Evolutionary conservation across 169 alveolate genomes (phyloP).

Genomic region (Eimeria sp.): DNA sequence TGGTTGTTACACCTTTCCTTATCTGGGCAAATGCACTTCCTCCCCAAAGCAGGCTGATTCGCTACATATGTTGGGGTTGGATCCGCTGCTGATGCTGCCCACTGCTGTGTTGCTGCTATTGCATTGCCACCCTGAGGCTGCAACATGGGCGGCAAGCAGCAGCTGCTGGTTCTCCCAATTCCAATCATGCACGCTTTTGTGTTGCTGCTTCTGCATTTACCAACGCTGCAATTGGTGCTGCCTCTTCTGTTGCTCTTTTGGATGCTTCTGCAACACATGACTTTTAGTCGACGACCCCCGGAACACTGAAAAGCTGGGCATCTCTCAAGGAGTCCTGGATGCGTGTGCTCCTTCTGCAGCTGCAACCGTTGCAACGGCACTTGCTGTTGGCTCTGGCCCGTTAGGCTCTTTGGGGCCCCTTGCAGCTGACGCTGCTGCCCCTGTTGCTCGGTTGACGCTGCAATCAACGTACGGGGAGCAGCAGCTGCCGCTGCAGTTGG

Average conservation of each 20-base stretch:
- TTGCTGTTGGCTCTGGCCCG: constrained; percentile 9
- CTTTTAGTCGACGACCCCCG: not conserved
- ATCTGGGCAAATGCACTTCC: not conserved
- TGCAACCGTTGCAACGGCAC: constrained; percentile 17
- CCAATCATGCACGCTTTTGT: not conserved
- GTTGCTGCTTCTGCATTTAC: not conserved
- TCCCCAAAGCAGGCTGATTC: not conserved
- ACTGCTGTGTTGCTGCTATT: not conserved
- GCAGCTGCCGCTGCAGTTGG: constrained; percentile 18
- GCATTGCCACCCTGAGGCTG: not conserved
- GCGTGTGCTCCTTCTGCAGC: not conserved
- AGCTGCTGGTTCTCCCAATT: not conserved
- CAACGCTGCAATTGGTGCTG: too few relatives aligned
- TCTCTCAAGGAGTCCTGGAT: not conserved
- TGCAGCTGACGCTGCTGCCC: not conserved
- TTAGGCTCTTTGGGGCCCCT: not conserved
- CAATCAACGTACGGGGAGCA: not conserved
- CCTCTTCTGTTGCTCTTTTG: not conserved
- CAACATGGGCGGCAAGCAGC: not conserved
- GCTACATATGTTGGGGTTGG: not conserved
- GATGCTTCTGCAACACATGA: not conserved
- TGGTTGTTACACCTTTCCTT: not conserved
- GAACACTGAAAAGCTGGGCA: not conserved
- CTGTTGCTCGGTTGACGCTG: not conserved
- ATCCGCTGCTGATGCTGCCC: not conserved